Evolutionary conservation across 768 basidiomycete species (phyloP).

Genomic region (Lactarius deliciosus): DNA sequence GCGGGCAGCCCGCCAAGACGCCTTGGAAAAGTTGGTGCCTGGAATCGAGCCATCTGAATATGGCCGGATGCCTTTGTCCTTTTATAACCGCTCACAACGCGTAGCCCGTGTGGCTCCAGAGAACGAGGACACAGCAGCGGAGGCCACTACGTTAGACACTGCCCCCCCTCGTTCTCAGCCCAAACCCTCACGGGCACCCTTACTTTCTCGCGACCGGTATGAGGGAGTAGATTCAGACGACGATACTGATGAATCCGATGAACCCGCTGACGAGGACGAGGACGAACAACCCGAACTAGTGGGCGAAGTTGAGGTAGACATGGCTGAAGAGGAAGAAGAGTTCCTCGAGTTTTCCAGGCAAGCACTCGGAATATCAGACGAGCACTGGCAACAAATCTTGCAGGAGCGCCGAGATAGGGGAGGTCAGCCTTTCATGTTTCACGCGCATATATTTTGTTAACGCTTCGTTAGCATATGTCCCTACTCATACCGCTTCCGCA

Average conservation of each 20-base stretch:
- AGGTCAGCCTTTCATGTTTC: constrained; percentile 53
- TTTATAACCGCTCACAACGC: constrained; percentile 66
- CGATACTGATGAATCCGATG: constrained; percentile 68
- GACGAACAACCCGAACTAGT: constrained; percentile 83
- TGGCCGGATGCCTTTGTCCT: constrained; percentile 79
- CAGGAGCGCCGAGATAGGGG: constrained; percentile 74
- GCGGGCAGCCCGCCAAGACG: constrained; percentile 51
- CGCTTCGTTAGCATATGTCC: constrained; percentile 31
- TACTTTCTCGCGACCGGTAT: constrained; percentile 78
- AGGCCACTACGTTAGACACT: constrained; percentile 8
- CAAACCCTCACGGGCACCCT: constrained; percentile 65
- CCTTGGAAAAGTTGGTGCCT: constrained; percentile 81
- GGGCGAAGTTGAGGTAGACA: constrained; percentile 84
- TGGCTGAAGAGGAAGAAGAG: constrained; percentile 91
- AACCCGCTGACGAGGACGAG: constrained; percentile 58
- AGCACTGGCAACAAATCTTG: constrained; percentile 88
- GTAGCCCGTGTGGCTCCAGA: constrained; percentile 49
- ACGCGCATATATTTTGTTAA: constrained; percentile 1
- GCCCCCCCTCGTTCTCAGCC: constrained; percentile 25
- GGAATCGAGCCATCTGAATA: constrained; percentile 80
- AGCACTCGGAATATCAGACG: constrained; percentile 81
- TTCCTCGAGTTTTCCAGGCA: constrained; percentile 95
- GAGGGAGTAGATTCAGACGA: constrained; percentile 95
- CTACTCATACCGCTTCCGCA: constrained; percentile 24
- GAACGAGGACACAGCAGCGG: constrained; percentile 42